A percentile compares a stretch with the other conserved stretches of the same genome.
phyloP scores from a whole-genome alignment of 768 basidiomycete genomes.

The Obba rivulosa region DNA sequence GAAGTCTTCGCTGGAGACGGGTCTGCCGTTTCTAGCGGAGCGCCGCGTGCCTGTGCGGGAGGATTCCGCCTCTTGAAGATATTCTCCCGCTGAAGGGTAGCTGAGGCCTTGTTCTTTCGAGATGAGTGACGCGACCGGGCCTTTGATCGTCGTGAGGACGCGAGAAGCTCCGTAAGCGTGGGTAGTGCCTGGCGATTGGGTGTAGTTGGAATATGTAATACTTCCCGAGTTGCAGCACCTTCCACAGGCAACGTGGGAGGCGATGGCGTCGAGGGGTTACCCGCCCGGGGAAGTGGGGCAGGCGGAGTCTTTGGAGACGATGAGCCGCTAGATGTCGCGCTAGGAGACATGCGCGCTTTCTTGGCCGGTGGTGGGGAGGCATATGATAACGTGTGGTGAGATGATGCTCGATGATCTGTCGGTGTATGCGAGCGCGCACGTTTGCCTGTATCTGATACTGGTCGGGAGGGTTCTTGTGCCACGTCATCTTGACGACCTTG shows the following conservation, averaged over 20 bases:
- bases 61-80: conserved; percentile 7
- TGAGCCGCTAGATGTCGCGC: conserved; percentile 9
- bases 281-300: conserved; percentile 22
- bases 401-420: conserved; percentile 7
- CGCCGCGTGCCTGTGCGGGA: conserved; percentile 4
- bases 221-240: conserved; percentile 18
- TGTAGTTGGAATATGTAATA: conserved; percentile 19
- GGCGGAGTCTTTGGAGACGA: conserved; percentile 25
- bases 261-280: conserved; percentile 17
- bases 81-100: conserved; percentile 6
- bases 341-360: conserved; percentile 12
- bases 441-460: conserved; percentile 6
- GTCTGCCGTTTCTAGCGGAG: conserved; percentile 3
- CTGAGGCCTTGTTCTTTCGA: conserved; percentile 14
- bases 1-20: conserved; percentile 31
- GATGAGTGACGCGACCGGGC: conserved; percentile 25
- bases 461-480: background rate
- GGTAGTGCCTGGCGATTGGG: conserved; percentile 29
- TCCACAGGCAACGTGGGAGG: conserved; percentile 1
- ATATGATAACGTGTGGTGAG: background rate
- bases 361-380: conserved; percentile 8
- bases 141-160: conserved; percentile 35
- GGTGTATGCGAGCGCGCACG: conserved; percentile 15
- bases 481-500: background rate
- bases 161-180: conserved; percentile 39